These are phyloP conservation scores for Drechslera avenae DNA, from an alignment of 2,329 filamentous ascomycete genomes.

Conservation along the genomic window DNA sequence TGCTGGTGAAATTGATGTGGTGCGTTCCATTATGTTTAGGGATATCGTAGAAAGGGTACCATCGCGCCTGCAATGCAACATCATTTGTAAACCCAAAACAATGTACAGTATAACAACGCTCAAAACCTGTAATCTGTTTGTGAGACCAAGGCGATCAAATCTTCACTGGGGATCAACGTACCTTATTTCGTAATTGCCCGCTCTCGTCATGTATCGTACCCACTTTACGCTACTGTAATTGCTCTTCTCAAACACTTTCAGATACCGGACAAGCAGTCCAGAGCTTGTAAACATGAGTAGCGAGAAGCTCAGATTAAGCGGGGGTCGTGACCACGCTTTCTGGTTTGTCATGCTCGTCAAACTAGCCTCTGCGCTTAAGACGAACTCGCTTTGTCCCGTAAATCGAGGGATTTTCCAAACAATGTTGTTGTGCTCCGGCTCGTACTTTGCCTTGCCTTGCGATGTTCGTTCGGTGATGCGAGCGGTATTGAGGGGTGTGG, in stretches of 20 bases:
- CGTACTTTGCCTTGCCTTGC: constrained; percentile 97
- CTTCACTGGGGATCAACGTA: constrained; percentile 45
- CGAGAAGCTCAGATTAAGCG: constrained; percentile 88
- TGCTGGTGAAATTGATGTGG: constrained; percentile 3
- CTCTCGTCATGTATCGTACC: constrained; percentile 98
- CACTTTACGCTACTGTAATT: constrained; percentile 99
- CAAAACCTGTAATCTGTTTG: constrained; percentile 10
- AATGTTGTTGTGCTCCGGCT: constrained; percentile 96
- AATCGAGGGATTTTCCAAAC: constrained; percentile 99
- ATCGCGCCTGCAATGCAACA: constrained; percentile 35
- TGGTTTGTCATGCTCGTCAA: constrained; percentile 98
- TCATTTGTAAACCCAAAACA: constrained; percentile 3
- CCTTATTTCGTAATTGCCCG: constrained; percentile 96
- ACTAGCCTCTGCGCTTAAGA: constrained; percentile 89
- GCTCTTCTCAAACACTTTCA: constrained; percentile 99
- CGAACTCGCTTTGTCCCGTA: constrained; percentile 95
- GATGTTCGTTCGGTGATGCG: constrained; percentile 90
- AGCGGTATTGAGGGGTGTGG: constrained; percentile 94
- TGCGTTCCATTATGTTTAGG: constrained; percentile 11
- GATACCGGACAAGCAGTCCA: constrained; percentile 86
- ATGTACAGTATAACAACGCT: constrained; percentile 7
- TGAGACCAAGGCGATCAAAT: background rate
- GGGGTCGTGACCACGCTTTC: constrained; percentile 93
- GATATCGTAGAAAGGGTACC: constrained; percentile 12
- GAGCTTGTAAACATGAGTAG: constrained; percentile 98